Conservation (phyloP, 345 rosid genomes). For the Capsella bursapastoris region DNA sequence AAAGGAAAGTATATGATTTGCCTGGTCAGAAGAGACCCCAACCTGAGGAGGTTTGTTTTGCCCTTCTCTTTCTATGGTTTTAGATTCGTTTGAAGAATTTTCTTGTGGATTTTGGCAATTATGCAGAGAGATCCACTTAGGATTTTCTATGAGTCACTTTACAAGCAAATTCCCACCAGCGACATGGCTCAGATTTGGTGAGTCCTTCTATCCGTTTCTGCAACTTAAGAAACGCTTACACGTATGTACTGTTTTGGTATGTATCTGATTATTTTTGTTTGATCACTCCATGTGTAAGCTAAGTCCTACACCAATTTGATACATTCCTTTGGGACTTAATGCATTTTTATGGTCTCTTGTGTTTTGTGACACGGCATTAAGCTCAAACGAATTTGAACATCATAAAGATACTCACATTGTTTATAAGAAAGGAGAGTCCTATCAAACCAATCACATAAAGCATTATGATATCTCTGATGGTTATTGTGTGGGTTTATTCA, state of each 20-base stretch:
- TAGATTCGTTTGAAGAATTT: neutral
- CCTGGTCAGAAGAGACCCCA: constrained; percentile 92
- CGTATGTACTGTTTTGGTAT: constrained; percentile 14
- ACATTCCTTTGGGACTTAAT: neutral
- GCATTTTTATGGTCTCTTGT: constrained; percentile 4
- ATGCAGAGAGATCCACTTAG: constrained; percentile 94
- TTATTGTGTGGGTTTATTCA: constrained; percentile 3
- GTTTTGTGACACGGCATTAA: constrained; percentile 14
- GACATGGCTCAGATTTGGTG: constrained; percentile 97
- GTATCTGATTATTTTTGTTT: constrained; percentile 6
- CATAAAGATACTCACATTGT: neutral
- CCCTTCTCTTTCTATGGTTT: neutral
- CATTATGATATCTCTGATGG: constrained; percentile 5
- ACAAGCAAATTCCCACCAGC: constrained; percentile 74
- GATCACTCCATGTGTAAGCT: neutral
- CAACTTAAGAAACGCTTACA: neutral
- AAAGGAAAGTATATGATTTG: constrained; percentile 78
- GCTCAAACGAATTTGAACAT: constrained; percentile 12
- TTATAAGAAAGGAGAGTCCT: neutral
- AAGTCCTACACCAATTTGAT: neutral
- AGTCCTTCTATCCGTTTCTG: constrained; percentile 39
- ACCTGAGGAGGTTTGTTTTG: constrained; percentile 69
- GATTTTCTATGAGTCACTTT: constrained; percentile 84
- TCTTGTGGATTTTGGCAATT: constrained; percentile 27
- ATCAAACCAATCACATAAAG: neutral